phyloP scores from a whole-genome alignment of 306 rosid genomes.

The Lathyrus tuberosus region DNA sequence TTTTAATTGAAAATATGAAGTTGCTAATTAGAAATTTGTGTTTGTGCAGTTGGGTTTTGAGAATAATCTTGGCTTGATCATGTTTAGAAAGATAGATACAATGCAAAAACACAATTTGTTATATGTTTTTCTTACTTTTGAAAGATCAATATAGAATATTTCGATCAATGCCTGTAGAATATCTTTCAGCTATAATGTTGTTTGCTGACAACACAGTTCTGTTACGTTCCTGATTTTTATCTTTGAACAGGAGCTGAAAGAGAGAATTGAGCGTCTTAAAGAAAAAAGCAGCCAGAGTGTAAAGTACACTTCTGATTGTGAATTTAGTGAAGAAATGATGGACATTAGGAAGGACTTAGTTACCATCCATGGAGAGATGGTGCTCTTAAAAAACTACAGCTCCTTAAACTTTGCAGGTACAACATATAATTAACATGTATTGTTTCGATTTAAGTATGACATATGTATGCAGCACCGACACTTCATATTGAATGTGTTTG shows the following conservation, averaged over 20 bases:
- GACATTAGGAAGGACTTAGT: slow-evolving; percentile 92
- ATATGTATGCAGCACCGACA: neutral
- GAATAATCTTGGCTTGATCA: slow-evolving; percentile 15
- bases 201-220: slow-evolving; percentile 23
- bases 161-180: slow-evolving; percentile 7
- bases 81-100: neutral
- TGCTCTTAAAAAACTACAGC: slow-evolving; percentile 91
- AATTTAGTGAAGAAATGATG: slow-evolving; percentile 96
- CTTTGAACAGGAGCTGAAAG: slow-evolving; percentile 75
- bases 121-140: slow-evolving; percentile 26
- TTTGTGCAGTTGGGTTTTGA: slow-evolving; percentile 12
- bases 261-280: slow-evolving; percentile 73
- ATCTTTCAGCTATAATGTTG: slow-evolving; percentile 4
- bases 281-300: slow-evolving; percentile 64
- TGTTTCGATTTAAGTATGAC: slow-evolving; percentile 4
- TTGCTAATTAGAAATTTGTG: slow-evolving; percentile 18
- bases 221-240: slow-evolving; percentile 34
- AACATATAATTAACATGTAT: slow-evolving; percentile 4
- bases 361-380: slow-evolving; percentile 96
- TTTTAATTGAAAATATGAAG: slow-evolving; percentile 18
- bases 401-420: slow-evolving; percentile 95
- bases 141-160: slow-evolving; percentile 11
- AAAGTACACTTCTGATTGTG: slow-evolving; percentile 63
- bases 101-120: neutral
- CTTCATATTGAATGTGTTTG: neutral